Evolutionary conservation across 495 filamentous ascomycete genomes (phyloP), one percentile per base, ranked within the genome.

Genomic region (Penicillium verhagenii): DNA sequence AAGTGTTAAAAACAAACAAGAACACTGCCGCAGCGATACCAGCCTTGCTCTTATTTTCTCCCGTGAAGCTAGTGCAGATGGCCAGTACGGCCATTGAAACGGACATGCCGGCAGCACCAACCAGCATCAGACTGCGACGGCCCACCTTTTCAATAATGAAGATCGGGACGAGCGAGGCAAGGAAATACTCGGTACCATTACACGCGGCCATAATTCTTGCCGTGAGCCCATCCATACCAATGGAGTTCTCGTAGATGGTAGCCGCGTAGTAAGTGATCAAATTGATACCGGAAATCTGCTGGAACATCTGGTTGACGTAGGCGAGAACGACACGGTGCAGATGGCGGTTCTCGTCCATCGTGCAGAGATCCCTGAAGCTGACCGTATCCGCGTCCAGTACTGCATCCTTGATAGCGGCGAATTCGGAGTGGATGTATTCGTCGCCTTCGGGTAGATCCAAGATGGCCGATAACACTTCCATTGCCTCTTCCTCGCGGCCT

Each of bases 231-330:
- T 70, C 72, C 52, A 90, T 80, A 1, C 77, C 75, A 21, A 84
- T 78, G 31, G 82, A 78, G 44, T 77, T 73, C 45, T 83, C 68
- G 57, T 87, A 86, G 52, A 91, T 85, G 2, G 83, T 81, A 6
- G 86, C 75, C 0, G 84, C 79, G 56, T 91, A 91, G 62, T 89
- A 88, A 0, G 86, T 87, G 52, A 90, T 86, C 8, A 91, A 56
- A 57, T 90, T 91, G 60, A 91, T 90, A 18, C 89, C 89, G 3
- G 77, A 80, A 25, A 89, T 84, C 55, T 92, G 87, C 58, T 90
- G 87, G 71, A 89, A 89, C 75, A 88, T 80, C 61, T 90, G 87
- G 65, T 88, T 90, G 63, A 89, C 80, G 64, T 89, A 88, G 44
- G 81, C 88, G 37, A 91, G 76, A 13, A 85, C 64, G 3, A 81